Base-by-base conservation (phyloP, 2,329 filamentous ascomycete genomes). In the Fusarium sp. region DNA sequence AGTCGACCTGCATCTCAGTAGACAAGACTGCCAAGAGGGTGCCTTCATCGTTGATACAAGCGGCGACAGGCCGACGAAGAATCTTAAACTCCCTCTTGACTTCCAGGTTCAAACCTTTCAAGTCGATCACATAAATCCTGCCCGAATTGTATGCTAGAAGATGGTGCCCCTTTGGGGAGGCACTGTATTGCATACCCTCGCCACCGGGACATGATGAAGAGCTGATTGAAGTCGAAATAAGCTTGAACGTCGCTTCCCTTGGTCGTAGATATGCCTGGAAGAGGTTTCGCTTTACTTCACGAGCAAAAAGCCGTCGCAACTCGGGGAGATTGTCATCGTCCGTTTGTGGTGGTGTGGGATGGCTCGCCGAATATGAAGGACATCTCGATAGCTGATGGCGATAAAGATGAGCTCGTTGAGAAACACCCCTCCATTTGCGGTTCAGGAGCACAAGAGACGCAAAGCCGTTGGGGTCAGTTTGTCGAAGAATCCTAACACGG, bases 81-180 rank as follows among this genome's bases (percentile, higher is more conserved):
- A 96, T 92, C 83, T 95, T 95, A 77, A 97, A 87, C 81, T 97
- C 94, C 73, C 94, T 89, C 79, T 89, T 89, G 38, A 96, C 92
- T 20, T 85, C 84, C 24, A 94, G 83, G 11, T 88, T 85, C 42
- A 89, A 82, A 2, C 85, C 85, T 28, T 88, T 87, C 8, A 93
- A 85, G 79, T 96, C 91, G 58, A 97, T 85, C 39, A 97, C 89
- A 77, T 95, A 93, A 73, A 97, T 93, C 65, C 94, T 88, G 18
- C 94, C 95, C 42, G 94, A 97, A 81, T 94, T 97, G 81, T 95
- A 93, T 58, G 93, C 94, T 45, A 97, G 87, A 36, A 97, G 83
- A 75, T 92, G 90, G 74, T 92, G 90, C 6, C 94, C 94, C 61
- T 88, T 90, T 11, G 93, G 90, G 5, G 94, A 97, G 67, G 94